Percentiles rank a stretch among this genome's conserved stretches.
phyloP scores from a whole-genome alignment of 305 asterid species.

The Fraxinus angustifolia region DNA sequence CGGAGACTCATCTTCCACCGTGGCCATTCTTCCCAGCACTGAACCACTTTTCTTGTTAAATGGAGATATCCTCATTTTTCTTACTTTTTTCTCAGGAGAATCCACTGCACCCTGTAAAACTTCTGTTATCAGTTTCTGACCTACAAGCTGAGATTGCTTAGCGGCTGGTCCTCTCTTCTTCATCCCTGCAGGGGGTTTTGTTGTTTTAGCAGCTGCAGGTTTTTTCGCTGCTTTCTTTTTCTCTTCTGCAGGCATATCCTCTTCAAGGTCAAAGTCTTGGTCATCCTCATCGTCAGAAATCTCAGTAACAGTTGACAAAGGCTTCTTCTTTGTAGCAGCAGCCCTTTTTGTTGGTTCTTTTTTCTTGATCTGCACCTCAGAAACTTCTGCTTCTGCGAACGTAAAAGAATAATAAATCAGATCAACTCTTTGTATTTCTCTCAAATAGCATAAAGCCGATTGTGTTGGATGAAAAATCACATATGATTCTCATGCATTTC shows the following conservation, averaged over 20 bases:
- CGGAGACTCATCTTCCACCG: constrained; percentile 30
- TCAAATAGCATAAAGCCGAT: neutral
- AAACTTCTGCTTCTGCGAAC: constrained; percentile 49
- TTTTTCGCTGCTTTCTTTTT: constrained; percentile 56
- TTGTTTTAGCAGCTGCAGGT: constrained; percentile 40
- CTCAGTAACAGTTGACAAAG: constrained; percentile 36
- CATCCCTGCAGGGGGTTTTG: constrained; percentile 50
- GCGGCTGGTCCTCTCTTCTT: constrained; percentile 32
- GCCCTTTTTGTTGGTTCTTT: constrained; percentile 55
- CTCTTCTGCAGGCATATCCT: constrained; percentile 20
- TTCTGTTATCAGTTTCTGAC: constrained; percentile 32
- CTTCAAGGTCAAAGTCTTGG: constrained; percentile 42
- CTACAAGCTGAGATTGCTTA: neutral
- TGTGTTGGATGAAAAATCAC: neutral
- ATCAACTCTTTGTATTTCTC: neutral
- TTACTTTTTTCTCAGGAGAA: constrained; percentile 84
- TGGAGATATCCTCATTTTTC: constrained; percentile 83
- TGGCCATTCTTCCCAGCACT: constrained; percentile 42
- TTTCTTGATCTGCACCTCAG: constrained; percentile 30
- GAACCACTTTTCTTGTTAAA: constrained; percentile 87
- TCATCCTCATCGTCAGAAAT: constrained; percentile 50
- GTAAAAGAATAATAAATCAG: constrained; percentile 7
- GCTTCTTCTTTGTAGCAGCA: constrained; percentile 55
- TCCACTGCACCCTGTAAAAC: constrained; percentile 49
- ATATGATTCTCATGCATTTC: neutral